Conservation (phyloP, 1,284 basidiomycete species). For the Heimioporus punctisporus region DNA sequence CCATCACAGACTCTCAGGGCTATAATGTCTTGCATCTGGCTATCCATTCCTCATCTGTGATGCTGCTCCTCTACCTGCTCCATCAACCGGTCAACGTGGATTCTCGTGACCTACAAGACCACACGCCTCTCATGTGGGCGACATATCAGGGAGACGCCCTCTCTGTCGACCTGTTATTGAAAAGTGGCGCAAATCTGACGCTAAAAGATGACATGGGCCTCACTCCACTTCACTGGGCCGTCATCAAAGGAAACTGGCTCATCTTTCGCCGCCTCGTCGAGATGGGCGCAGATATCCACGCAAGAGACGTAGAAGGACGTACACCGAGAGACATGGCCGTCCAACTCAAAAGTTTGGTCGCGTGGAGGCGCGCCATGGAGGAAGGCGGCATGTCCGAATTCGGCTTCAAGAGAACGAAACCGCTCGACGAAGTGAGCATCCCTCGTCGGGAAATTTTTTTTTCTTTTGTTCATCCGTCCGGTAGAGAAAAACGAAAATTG, state of each 20-base stretch:
- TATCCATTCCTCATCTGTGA: constrained; percentile 93
- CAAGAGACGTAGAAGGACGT: constrained; percentile 85
- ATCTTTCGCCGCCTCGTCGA: constrained; percentile 88
- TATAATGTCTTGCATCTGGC: constrained; percentile 97
- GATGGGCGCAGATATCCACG: constrained; percentile 82
- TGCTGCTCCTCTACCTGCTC: constrained; percentile 92
- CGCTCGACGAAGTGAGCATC: constrained; percentile 64
- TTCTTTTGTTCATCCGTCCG: constrained; percentile 4
- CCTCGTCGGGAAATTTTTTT: background rate
- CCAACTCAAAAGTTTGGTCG: constrained; percentile 88
- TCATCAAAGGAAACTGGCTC: constrained; percentile 91
- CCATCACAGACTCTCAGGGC: constrained; percentile 90
- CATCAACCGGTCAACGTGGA: constrained; percentile 93
- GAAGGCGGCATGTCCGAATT: constrained; percentile 84
- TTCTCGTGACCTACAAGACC: constrained; percentile 88
- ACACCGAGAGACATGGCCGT: constrained; percentile 95
- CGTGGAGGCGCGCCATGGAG: constrained; percentile 87
- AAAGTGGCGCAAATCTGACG: constrained; percentile 84
- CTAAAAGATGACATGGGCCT: constrained; percentile 83
- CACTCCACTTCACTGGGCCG: constrained; percentile 97
- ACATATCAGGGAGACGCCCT: constrained; percentile 98
- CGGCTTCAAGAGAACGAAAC: constrained; percentile 68
- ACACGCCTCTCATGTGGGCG: constrained; percentile 99
- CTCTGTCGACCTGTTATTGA: constrained; percentile 89
- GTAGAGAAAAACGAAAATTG: constrained; percentile 78